phyloP scores from a whole-genome alignment of 257 asterid genomes.

The Rauvolfia tetraphylla region DNA sequence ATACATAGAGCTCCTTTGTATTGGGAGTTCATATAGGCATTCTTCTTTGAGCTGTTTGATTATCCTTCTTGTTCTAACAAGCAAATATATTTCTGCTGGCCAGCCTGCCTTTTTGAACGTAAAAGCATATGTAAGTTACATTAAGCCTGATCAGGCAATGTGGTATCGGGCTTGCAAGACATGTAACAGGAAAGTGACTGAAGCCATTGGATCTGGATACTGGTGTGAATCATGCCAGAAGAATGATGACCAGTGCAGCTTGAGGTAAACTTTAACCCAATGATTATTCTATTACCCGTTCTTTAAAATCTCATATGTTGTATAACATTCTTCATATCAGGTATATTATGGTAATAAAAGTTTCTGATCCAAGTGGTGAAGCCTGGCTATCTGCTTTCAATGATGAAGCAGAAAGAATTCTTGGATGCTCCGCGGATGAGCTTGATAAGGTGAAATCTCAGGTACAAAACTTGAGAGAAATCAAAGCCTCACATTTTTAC shows the following conservation, averaged over 20 bases:
- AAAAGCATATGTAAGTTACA: slow-evolving; percentile 63
- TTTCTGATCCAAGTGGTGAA: slow-evolving; percentile 87
- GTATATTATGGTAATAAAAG: slow-evolving; percentile 63
- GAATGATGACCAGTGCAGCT: slow-evolving; percentile 50
- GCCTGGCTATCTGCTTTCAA: slow-evolving; percentile 71
- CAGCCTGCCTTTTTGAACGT: slow-evolving; percentile 73
- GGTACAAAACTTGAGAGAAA: slow-evolving; percentile 36
- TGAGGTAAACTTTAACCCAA: slow-evolving; percentile 46
- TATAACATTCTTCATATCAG: slow-evolving; percentile 29
- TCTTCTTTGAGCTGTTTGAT: not conserved
- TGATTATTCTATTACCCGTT: not conserved
- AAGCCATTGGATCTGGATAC: slow-evolving; percentile 74
- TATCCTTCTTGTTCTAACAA: not conserved
- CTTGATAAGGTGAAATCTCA: slow-evolving; percentile 64
- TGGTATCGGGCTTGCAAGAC: slow-evolving; percentile 94
- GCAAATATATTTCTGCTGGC: not conserved
- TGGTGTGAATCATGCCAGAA: slow-evolving; percentile 86
- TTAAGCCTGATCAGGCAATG: slow-evolving; percentile 85
- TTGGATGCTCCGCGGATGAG: slow-evolving; percentile 80
- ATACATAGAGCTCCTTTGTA: not conserved
- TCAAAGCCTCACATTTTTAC: no score
- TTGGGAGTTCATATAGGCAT: not conserved
- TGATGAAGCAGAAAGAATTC: slow-evolving; percentile 69
- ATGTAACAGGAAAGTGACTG: slow-evolving; percentile 87
- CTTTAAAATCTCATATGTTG: not conserved